phyloP scores from a whole-genome alignment of 352 stramenopile genomes.

The Blastocystis sp. region DNA sequence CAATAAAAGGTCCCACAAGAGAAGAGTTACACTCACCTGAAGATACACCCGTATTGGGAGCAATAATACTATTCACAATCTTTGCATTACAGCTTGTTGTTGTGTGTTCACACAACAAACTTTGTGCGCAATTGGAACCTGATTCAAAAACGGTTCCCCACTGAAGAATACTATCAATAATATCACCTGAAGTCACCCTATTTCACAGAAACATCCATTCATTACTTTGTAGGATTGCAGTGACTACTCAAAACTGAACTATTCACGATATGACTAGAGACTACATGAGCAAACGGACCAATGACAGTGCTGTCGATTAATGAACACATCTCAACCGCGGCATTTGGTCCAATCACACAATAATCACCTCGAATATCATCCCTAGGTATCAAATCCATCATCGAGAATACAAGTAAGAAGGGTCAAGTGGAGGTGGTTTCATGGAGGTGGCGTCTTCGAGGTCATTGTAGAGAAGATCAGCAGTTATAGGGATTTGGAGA shows the following conservation, averaged over 20 bases:
- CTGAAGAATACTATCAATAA: constrained; percentile 65
- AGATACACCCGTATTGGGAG: constrained; percentile 75
- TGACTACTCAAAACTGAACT: constrained; percentile 72
- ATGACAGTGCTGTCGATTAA: constrained; percentile 67
- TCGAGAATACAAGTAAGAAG: neutral
- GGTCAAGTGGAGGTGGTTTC: neutral
- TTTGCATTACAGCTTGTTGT: constrained; percentile 76
- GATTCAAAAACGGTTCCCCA: constrained; percentile 67
- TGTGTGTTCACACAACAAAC: constrained; percentile 74
- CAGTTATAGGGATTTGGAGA: constrained; percentile 71
- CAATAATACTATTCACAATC: constrained; percentile 77
- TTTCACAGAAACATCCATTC: neutral
- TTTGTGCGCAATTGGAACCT: constrained; percentile 71
- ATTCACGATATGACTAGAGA: constrained; percentile 71
- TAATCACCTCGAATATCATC: constrained; percentile 65
- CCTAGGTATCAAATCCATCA: neutral
- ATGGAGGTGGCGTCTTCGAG: neutral
- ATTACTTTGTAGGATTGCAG: constrained; percentile 70
- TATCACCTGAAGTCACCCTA: constrained; percentile 63
- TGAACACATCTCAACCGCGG: constrained; percentile 69
- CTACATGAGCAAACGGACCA: constrained; percentile 66
- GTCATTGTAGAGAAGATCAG: constrained; percentile 68
- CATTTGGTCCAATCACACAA: constrained; percentile 67
- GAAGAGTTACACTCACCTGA: constrained; percentile 81
- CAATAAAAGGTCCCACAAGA: constrained; percentile 84